Evolutionary conservation across 2,329 filamentous ascomycete genomes (phyloP), one percentile per base, ranked within the genome.

Genomic region (Lecanicillium sp.): DNA sequence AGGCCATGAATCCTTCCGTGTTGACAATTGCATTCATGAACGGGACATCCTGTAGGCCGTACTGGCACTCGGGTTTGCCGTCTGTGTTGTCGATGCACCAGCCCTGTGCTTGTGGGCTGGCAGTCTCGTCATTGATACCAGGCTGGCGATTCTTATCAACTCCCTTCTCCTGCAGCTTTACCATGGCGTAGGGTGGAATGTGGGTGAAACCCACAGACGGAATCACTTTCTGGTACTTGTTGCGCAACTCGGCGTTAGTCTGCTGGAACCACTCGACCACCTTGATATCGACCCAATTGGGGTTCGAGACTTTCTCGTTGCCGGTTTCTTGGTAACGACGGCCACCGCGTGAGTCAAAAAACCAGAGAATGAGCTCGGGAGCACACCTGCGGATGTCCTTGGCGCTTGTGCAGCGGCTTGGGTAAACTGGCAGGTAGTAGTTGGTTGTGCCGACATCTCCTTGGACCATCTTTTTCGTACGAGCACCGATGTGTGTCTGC

Each of bases 321-420:
- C 47, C n/a, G n/a, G n/a, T n/a, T n/a, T n/a, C n/a, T n/a, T 71
- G 71, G 55, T 71, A 77, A 33, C 68, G 65, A 42, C 67, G 68
- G 5, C 79, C 79, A 15, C 81, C 80, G 14, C 74, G 69, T 40
- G 70, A 75, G 56, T 87, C 83, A 52, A 87, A 85, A 64, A 86
- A 86, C 80, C 81, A 87, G 1, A 87, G 66, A 1, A 86, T 56
- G 6, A 70, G 51, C 19, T 66, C 62, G 0, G 67, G 66, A 0
- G 55, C 48, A 44, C 68, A 70, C n/a, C n/a, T n/a, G n/a, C n/a
- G n/a, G n/a, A n/a, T n/a, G 9, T 42, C 37, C 10, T 43, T 49
- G 10, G 53, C 44, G 10, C 52, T 44, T 2, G 49, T 51, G 42
- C 68, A 70, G 9, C 59, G 51, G 7, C 57, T 49, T 17, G 61